Percentiles rank a stretch among this genome's conserved stretches.
phyloP scores from a whole-genome alignment of 2,329 filamentous ascomycete species.

The Sordariomycetes sp. region DNA sequence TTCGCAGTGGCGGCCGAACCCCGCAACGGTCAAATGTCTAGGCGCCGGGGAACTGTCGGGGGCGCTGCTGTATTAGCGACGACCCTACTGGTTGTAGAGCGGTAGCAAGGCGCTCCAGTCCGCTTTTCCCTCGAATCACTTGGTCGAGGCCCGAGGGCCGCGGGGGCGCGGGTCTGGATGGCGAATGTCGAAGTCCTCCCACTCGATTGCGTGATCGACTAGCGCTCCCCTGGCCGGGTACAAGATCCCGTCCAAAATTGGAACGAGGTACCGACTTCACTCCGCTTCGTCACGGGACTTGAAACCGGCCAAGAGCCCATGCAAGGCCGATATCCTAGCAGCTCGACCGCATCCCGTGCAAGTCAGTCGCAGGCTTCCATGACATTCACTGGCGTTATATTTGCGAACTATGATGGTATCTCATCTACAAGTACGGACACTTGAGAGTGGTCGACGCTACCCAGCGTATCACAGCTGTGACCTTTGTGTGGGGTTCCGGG shows the following conservation, averaged over 20 bases:
- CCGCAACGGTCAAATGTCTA: background rate
- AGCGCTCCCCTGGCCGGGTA: conserved; percentile 10
- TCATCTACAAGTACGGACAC: background rate
- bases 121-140: background rate
- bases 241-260: background rate
- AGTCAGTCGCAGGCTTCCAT: no score
- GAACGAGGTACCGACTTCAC: background rate
- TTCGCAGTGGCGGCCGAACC: background rate
- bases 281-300: background rate
- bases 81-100: background rate
- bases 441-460: background rate
- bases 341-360: no score
- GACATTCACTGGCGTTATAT: no score
- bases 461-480: background rate
- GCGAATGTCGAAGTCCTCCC: background rate
- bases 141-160: background rate
- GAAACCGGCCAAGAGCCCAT: background rate
- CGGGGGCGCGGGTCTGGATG: background rate
- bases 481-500: background rate
- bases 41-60: background rate
- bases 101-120: background rate
- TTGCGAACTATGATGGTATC: background rate
- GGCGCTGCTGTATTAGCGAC: background rate
- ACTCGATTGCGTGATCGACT: conserved; percentile 21
- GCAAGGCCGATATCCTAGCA: no score